Percentiles rank a stretch among this genome's conserved stretches.
Conservation (phyloP, 2,329 filamentous ascomycete genomes). For the Mariannaea elegans region DNA sequence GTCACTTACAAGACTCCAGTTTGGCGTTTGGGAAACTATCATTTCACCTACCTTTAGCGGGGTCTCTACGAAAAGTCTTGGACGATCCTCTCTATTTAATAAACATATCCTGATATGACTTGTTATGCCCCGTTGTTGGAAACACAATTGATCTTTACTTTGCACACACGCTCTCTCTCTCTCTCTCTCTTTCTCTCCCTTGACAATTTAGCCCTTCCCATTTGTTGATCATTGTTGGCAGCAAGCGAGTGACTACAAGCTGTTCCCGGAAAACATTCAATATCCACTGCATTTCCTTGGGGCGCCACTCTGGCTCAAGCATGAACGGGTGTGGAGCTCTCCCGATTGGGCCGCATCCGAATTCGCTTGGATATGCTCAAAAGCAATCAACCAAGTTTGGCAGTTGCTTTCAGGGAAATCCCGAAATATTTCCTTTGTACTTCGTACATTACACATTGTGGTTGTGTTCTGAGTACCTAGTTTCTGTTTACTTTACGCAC, state of each 20-base stretch:
- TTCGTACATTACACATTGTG: neutral
- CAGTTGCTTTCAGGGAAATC: conserved; percentile 13
- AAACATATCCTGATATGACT: conserved; percentile 23
- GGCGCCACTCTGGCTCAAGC: conserved; percentile 19
- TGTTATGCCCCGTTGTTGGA: conserved; percentile 21
- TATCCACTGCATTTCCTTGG: conserved; percentile 16
- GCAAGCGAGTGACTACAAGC: neutral
- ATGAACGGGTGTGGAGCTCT: conserved; percentile 15
- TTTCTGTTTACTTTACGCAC: neutral
- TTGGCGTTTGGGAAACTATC: conserved; percentile 37
- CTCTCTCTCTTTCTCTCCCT: neutral
- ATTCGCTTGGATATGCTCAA: conserved; percentile 4
- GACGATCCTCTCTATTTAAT: conserved; percentile 31
- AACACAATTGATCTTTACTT: neutral
- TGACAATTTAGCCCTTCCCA: too few relatives aligned
- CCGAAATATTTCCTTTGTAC: neutral
- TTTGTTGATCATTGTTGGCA: conserved; percentile 13
- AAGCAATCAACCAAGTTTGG: conserved; percentile 13
- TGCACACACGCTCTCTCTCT: neutral
- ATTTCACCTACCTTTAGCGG: conserved; percentile 36
- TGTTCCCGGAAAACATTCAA: neutral
- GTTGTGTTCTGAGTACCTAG: neutral
- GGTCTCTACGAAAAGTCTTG: conserved; percentile 39
- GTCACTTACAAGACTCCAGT: conserved; percentile 37
- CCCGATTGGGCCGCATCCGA: conserved; percentile 21